Conservation (phyloP, 352 stramenopile species). For the Phytophthora crassamura region DNA sequence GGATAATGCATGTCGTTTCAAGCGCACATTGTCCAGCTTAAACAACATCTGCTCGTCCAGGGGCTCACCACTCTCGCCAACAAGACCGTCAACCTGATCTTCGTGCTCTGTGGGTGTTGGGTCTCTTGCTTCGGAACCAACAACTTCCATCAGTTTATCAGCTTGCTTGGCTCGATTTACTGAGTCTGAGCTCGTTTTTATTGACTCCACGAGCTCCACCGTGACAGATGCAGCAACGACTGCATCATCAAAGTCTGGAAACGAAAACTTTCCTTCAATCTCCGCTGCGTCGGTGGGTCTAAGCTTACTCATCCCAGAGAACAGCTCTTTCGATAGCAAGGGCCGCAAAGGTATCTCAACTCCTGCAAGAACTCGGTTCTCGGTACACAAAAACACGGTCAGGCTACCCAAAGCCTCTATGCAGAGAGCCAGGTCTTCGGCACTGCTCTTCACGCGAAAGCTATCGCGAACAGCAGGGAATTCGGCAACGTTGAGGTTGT, state of each 20-base stretch:
- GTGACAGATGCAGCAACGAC: slow-evolving; percentile 41
- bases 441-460: slow-evolving; percentile 70
- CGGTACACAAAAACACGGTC: slow-evolving; percentile 75
- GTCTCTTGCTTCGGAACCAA: not conserved
- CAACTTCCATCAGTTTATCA: not conserved
- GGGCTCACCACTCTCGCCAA: not conserved
- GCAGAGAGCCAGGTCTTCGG: slow-evolving; percentile 52
- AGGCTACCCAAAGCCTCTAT: slow-evolving; percentile 41
- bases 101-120: not conserved
- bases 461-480: slow-evolving; percentile 78
- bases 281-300: slow-evolving; percentile 12
- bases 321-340: slow-evolving; percentile 40
- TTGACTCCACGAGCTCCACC: slow-evolving; percentile 38
- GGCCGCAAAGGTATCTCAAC: slow-evolving; percentile 57
- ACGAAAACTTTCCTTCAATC: slow-evolving; percentile 52
- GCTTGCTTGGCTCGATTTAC: not conserved
- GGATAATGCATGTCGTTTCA: slow-evolving; percentile 33
- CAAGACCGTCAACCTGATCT: not conserved
- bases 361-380: slow-evolving; percentile 64
- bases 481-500: slow-evolving; percentile 54
- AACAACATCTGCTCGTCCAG: slow-evolving; percentile 19
- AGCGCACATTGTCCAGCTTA: slow-evolving; percentile 42
- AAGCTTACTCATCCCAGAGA: slow-evolving; percentile 16
- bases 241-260: slow-evolving; percentile 42
- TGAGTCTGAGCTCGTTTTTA: not conserved